Base-by-base conservation (phyloP, 2,329 filamentous ascomycete genomes). In the Penicillium thymicola region DNA sequence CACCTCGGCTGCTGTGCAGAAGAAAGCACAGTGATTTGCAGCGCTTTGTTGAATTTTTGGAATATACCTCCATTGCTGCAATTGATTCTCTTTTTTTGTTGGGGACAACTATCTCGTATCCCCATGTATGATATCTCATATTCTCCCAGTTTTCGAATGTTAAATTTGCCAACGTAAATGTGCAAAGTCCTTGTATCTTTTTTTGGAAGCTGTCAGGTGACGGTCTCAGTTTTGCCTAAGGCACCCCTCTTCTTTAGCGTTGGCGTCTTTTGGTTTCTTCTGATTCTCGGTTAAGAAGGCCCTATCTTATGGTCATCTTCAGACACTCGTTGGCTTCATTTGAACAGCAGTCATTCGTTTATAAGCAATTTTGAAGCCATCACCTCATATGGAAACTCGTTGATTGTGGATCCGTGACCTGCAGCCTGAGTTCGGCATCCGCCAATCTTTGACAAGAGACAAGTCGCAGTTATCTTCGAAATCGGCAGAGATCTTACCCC, bases 1-100 rank as follows among this genome's bases (percentile, higher is more conserved):
- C 66, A 96, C 91, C 81, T 90, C 92, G 0, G 90, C 91, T n/a
- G 81, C 86, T 37, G 89, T 89, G 32, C 90, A 95, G 76, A 96
- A 92, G 85, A 96, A 85, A 72, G 75, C 91, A 79, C 82, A 87
- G 75, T 82, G 62, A 64, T 61, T 53, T 43, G 52, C 51, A 48
- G 51, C 36, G 50, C 50, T 42, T 45, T 43, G 25, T 45, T 44
- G 53, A 32, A 38, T 41, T 49, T 25, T 36, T 54, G 48, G 45
- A 52, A 40, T 41, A 32, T 41, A 48, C 28, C 43, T 46, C 48
- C 23, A 54, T 56, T 59, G 42, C 37, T 52, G 47, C 50, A 54
- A 57, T 53, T 51, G 46, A 49, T 40, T 40, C 16, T 10, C 16
- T 18, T 38, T 27, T 23, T 34, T 54, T 55, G 36, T 43, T 18